Base-by-base conservation (phyloP, 192 early-diverging fungal genomes). In the Linderina pennispora region DNA sequence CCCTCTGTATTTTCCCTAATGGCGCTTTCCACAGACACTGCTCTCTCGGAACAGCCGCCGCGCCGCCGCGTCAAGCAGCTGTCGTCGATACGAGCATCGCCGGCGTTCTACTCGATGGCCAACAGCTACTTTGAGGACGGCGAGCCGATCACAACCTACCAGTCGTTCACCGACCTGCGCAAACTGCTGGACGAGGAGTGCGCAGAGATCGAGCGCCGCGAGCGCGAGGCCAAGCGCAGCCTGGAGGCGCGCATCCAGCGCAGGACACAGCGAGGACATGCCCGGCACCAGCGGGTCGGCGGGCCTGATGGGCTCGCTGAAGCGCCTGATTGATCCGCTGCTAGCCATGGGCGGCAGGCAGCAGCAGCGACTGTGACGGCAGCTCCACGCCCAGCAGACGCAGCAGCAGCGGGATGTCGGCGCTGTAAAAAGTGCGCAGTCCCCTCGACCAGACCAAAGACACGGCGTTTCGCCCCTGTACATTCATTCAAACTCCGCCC, bases 121-220 rank as follows among this genome's bases (percentile, higher is more conserved):
- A n/a, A n/a, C n/a, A n/a, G n/a, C n/a, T n/a, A n/a, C n/a, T n/a
- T n/a, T n/a, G n/a, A n/a, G n/a, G n/a, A n/a, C n/a, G n/a, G n/a
- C n/a, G n/a, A n/a, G n/a, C n/a, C n/a, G 8, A 34, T 62, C 24
- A 40, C 55, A 26, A 53, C 59, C 4, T 70, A 70, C 51, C 53
- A 70, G 55, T 70, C 66, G 18, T 70, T 70, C 23, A 58, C 66
- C 9, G 66, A 70, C 48, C 45, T 70, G 59, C 66, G 55, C 54
- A 45, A 40, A 17, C 55, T 70, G 5, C 60, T 70, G 26, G 59
- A 62, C 2, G 55, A 54, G 20, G 66, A 70, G 43, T 70, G 66
- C 43, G 66, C 66, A 20, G 66, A 70, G 47, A 70, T 70, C 58
- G 59, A 62, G 50, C 66, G 66, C 47, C 48, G 42, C 18, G 66